Evolutionary conservation across 75 land plant genomes (phyloP), one percentile per base, ranked within the genome.

Genomic region (Selaginella moellendorffii): DNA sequence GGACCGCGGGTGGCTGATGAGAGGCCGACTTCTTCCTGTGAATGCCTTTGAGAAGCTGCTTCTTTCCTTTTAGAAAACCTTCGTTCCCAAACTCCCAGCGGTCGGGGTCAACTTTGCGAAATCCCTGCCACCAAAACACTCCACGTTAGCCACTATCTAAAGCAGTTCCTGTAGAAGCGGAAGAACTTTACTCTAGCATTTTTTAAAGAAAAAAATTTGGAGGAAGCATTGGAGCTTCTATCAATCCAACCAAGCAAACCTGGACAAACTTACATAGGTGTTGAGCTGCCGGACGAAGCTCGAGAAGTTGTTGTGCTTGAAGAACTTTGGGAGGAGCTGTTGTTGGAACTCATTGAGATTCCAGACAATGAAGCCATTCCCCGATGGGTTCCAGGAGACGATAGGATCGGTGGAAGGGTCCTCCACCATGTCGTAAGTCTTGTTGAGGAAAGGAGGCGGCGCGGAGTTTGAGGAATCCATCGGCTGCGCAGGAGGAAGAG

Each of bases 31-130:
- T 86, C 12, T 83, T 51, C 5, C 90, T 64, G 46, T 84, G 87
- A 24, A 86, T 86, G 71, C 77, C 81, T 71, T 81, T 87, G 30
- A 87, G 77, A 61, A 87, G 67, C 30, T 84, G 82, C 31, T 76
- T 86, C 26, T 82, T 78, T 9, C 88, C 85, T 36, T 85, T 73
- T 54, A 87, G 53, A 61, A 87, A 87, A 5, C 88, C 85, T 71
- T 87, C 91, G 64, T 87, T 87, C 30, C 85, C 91, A 72, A 87
- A 87, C 72, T 87, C 88, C 88, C 88, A 87, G n/a, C 85, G 76
- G 67, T 87, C 88, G 18, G 91, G 85, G 71, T 87, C 91, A 63
- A 84, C 85, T 66, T 86, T 87, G 54, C 88, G 79, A 30, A 87
- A 87, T 36, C 46, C 46, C 46, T 36, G 46, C 46, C 5, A 5